Conservation (phyloP, 2,329 filamentous ascomycete genomes). For the Botrytis paeoniae region DNA sequence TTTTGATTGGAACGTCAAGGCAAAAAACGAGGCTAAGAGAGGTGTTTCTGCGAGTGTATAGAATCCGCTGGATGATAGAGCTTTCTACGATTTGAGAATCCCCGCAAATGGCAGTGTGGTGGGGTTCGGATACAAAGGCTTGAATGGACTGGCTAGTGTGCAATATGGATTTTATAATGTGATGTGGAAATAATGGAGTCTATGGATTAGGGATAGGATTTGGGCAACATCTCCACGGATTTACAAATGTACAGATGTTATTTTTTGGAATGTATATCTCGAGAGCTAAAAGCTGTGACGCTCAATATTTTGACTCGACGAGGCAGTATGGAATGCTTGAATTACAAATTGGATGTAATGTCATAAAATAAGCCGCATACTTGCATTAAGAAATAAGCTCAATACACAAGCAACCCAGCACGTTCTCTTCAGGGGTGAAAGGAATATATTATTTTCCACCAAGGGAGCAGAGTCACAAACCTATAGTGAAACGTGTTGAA, state of each 20-base stretch:
- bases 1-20: neutral
- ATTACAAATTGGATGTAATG: neutral
- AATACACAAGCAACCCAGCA: too few relatives aligned
- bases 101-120: neutral
- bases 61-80: neutral
- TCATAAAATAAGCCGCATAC: neutral
- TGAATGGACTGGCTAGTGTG: neutral
- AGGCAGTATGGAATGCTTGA: neutral
- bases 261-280: neutral
- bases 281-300: neutral
- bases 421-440: rapidly evolving
- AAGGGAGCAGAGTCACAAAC: neutral
- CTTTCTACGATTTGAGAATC: neutral
- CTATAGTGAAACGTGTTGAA: neutral
- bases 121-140: neutral
- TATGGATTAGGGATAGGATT: neutral
- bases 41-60: neutral
- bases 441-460: too few relatives aligned
- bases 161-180: too few relatives aligned
- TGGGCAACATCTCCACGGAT: rapidly evolving
- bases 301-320: neutral
- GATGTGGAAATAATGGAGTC: neutral
- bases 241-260: neutral
- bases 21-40: neutral
- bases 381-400: too few relatives aligned